Conservation (phyloP, 192 early-diverging fungal species). For the Coemansia sp. region DNA sequence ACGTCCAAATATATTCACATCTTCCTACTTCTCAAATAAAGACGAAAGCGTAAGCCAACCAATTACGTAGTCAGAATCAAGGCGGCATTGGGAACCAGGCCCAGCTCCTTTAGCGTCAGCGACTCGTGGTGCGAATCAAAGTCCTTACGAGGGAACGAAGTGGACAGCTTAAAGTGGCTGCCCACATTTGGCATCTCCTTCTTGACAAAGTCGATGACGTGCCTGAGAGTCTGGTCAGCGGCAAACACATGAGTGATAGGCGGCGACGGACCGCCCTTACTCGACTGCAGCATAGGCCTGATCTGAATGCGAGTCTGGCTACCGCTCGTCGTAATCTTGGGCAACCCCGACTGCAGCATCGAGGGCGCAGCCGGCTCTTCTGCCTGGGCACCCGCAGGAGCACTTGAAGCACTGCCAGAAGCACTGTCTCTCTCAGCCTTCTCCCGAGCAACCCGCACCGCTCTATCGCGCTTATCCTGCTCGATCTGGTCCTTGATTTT, state of each 20-base stretch:
- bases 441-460: conserved; percentile 44
- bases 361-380: conserved; percentile 1
- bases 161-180: conserved; percentile 61
- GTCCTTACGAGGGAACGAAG: conserved; percentile 68
- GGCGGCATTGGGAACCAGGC: conserved; percentile 66
- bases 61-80: conserved; percentile 54
- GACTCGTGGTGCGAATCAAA: conserved; percentile 57
- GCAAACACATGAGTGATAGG: conserved; percentile 64
- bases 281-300: conserved; percentile 47
- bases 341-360: conserved; percentile 29
- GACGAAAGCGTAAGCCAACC: too few relatives aligned
- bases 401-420: background rate
- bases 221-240: conserved; percentile 58
- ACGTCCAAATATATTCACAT: too few relatives aligned
- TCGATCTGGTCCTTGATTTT: conserved; percentile 69
- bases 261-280: conserved; percentile 31
- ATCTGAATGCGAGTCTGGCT: conserved; percentile 69
- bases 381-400: background rate
- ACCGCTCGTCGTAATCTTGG: conserved; percentile 29
- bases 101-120: conserved; percentile 67
- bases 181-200: conserved; percentile 25
- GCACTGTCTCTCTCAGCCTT: conserved; percentile 38
- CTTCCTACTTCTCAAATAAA: too few relatives aligned
- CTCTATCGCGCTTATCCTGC: conserved; percentile 67
- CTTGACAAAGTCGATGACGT: conserved; percentile 59